Conservation (phyloP, 148 eudicot species). For the Hydrangea macrophylla region DNA sequence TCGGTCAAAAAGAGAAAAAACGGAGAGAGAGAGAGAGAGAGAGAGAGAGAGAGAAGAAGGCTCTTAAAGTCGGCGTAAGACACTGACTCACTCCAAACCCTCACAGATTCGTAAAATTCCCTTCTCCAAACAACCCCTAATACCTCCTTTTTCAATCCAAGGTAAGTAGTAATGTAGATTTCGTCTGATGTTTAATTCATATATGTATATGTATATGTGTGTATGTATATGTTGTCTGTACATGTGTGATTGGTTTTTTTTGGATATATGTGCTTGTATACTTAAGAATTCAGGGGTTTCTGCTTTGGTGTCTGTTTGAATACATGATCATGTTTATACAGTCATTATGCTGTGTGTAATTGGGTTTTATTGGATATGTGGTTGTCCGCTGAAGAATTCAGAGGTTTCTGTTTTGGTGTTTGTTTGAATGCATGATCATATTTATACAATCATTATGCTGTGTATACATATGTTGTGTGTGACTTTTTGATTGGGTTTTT, state of each 20-base stretch:
- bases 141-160: neutral
- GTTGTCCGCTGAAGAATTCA: no score
- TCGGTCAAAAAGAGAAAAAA: constrained; percentile 9
- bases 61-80: constrained; percentile 15
- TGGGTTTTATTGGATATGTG: no score
- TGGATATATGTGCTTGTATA: neutral
- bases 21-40: constrained; percentile 2
- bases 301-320: neutral
- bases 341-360: no score
- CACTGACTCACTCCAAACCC: neutral
- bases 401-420: no score
- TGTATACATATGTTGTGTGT: no score
- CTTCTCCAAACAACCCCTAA: neutral
- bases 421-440: no score
- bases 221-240: neutral
- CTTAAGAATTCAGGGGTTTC: neutral
- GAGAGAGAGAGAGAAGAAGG: no score
- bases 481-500: no score
- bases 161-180: neutral
- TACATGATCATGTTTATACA: no score
- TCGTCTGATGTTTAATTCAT: neutral
- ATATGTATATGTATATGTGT: neutral
- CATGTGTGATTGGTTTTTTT: neutral
- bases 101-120: neutral
- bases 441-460: no score